A percentile compares a stretch with the other conserved stretches of the same genome.
These are phyloP conservation scores for Acanthamoeba lenticulata DNA, from an alignment of 208 protist species.

Conservation along the genomic window DNA sequence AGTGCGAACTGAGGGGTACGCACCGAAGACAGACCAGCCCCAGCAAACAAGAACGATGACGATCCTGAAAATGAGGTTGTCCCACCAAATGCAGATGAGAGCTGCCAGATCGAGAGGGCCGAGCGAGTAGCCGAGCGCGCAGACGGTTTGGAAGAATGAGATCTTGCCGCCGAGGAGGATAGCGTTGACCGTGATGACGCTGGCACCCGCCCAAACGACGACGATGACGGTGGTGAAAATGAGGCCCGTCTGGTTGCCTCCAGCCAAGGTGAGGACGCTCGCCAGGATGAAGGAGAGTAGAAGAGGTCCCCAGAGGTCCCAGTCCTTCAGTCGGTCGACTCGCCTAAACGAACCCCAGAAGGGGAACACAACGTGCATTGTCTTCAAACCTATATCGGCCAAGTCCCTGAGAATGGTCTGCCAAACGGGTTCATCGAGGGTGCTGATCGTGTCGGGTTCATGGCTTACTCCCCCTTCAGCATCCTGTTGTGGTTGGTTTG, in stretches of 20 bases:
- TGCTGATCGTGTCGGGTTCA: slow-evolving; percentile 59
- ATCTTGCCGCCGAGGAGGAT: slow-evolving; percentile 92
- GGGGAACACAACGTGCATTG: slow-evolving; percentile 24
- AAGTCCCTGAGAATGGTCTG: slow-evolving; percentile 44
- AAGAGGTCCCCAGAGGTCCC: slow-evolving; percentile 94
- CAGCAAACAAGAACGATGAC: slow-evolving; percentile 82
- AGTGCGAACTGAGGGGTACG: background rate
- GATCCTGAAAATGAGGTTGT: slow-evolving; percentile 85
- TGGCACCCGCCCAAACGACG: slow-evolving; percentile 90
- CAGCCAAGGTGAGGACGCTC: background rate
- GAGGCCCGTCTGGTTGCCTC: slow-evolving; percentile 69
- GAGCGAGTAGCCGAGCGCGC: slow-evolving; percentile 95
- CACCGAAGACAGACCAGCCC: slow-evolving; percentile 88
- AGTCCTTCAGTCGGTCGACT: slow-evolving; percentile 11
- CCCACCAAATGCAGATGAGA: slow-evolving; percentile 77
- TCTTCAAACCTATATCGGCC: background rate
- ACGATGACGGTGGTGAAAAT: slow-evolving; percentile 93
- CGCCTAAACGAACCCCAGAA: slow-evolving; percentile 15
- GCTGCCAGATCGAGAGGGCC: slow-evolving; percentile 88
- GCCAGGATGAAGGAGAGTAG: slow-evolving; percentile 91
- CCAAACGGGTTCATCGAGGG: slow-evolving; percentile 76
- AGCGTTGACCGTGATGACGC: slow-evolving; percentile 92
- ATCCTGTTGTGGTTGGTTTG: background rate
- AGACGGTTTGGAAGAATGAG: slow-evolving; percentile 95
- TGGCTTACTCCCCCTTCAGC: background rate